Evolutionary conservation across 352 stramenopile genomes (phyloP).

Genomic region (Paralagenidium karlingii): DNA sequence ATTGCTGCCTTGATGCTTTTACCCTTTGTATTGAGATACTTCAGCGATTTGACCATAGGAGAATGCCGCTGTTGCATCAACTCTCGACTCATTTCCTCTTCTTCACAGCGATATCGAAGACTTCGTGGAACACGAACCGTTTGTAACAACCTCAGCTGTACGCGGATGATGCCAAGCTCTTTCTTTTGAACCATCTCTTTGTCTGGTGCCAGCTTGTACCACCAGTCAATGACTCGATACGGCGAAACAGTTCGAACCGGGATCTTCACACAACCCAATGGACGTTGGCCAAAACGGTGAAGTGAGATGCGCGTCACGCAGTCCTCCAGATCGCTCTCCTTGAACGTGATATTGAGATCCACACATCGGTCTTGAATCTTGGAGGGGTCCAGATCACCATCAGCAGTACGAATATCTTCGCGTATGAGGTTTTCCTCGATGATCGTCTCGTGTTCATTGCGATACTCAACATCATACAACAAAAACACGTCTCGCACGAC

Average conservation of each 20-base stretch:
- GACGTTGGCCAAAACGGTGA: slow-evolving; percentile 23
- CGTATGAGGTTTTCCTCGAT: slow-evolving; percentile 45
- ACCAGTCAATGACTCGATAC: slow-evolving; percentile 41
- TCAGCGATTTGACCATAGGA: too few species aligned
- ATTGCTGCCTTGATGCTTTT: too few species aligned
- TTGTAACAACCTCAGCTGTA: slow-evolving; percentile 27
- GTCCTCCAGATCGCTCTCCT: slow-evolving; percentile 41
- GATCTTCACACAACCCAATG: slow-evolving; percentile 48
- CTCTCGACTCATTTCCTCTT: too few species aligned
- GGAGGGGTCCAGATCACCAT: slow-evolving; percentile 36
- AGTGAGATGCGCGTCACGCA: slow-evolving; percentile 46
- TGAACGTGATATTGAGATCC: slow-evolving; percentile 55
- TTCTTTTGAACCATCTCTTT: slow-evolving; percentile 57
- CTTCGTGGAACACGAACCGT: too few species aligned
- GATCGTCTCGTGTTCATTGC: slow-evolving; percentile 38
- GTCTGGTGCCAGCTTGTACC: slow-evolving; percentile 46
- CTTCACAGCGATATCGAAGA: too few species aligned
- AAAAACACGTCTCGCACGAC: slow-evolving; percentile 44
- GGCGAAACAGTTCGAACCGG: slow-evolving; percentile 46
- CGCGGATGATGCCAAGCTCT: slow-evolving; percentile 38
- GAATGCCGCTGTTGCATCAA: too few species aligned
- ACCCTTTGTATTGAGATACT: too few species aligned
- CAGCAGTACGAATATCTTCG: slow-evolving; percentile 32
- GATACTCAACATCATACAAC: slow-evolving; percentile 60
- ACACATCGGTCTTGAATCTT: slow-evolving; percentile 46